Conservation (phyloP, 2,329 filamentous ascomycete genomes). For the Trichoderma sp. region DNA sequence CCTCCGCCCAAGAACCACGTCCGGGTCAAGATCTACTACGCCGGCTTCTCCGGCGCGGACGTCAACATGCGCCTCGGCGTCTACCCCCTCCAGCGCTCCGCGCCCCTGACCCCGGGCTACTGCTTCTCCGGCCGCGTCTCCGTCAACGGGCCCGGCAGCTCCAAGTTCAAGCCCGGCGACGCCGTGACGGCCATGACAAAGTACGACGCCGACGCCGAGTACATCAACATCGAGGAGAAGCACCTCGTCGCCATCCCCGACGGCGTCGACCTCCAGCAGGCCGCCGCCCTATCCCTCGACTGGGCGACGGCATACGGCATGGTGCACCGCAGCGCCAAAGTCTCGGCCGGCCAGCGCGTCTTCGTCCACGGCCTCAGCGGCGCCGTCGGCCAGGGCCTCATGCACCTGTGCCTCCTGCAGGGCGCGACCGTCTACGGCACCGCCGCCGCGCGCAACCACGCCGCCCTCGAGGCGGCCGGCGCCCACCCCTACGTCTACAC, state of each 20-base stretch:
- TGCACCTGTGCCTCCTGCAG: slow-evolving; percentile 46
- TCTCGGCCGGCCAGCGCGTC: slow-evolving; percentile 48
- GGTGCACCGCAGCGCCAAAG: slow-evolving; percentile 44
- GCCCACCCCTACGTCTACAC: slow-evolving; percentile 50
- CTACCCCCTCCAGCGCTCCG: slow-evolving; percentile 50
- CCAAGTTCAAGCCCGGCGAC: slow-evolving; percentile 40
- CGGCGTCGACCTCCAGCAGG: slow-evolving; percentile 46
- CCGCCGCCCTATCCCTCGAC: slow-evolving; percentile 47
- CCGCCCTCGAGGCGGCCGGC: slow-evolving; percentile 43
- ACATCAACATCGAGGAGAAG: slow-evolving; percentile 51
- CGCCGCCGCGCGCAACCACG: slow-evolving; percentile 50
- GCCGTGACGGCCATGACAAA: slow-evolving; percentile 43
- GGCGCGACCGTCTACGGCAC: slow-evolving; percentile 55
- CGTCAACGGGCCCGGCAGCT: slow-evolving; percentile 40
- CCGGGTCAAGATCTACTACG: slow-evolving; percentile 51
- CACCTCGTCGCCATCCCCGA: slow-evolving; percentile 48
- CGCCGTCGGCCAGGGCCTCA: slow-evolving; percentile 50
- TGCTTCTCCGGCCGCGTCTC: slow-evolving; percentile 49
- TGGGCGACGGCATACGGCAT: slow-evolving; percentile 50
- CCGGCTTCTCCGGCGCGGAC: slow-evolving; percentile 52
- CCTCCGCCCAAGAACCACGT: slow-evolving; percentile 49
- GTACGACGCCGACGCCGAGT: slow-evolving; percentile 49
- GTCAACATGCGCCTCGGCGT: slow-evolving; percentile 52
- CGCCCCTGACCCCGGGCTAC: slow-evolving; percentile 54
- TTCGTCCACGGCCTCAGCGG: slow-evolving; percentile 56